These are phyloP conservation scores for Pseudogymnoascus sp. DNA, from an alignment of 2,329 filamentous ascomycete species.

Conservation along the genomic window DNA sequence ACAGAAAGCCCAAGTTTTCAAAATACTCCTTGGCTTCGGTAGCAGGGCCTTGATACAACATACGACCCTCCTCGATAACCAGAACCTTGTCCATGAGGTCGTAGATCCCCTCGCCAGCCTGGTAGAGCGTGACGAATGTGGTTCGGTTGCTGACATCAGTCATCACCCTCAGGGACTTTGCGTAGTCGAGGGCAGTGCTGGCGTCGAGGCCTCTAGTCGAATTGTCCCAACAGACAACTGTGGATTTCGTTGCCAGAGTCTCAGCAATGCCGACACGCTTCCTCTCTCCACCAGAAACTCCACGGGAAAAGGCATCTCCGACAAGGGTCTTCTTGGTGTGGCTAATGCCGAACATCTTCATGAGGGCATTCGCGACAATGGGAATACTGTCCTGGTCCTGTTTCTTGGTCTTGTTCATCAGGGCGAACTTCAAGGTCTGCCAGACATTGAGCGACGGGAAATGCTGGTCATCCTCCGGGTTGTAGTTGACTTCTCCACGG, in stretches of 20 bases:
- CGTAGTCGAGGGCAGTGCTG: conserved; percentile 52
- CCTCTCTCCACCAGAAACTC: conserved; percentile 53
- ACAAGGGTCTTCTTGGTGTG: conserved; percentile 50
- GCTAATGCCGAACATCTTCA: conserved; percentile 62
- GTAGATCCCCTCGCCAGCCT: conserved; percentile 63
- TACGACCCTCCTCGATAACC: conserved; percentile 56
- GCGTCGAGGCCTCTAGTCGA: conserved; percentile 58
- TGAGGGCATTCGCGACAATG: conserved; percentile 58
- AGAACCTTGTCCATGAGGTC: conserved; percentile 63
- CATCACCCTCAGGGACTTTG: conserved; percentile 53
- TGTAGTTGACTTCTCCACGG: conserved; percentile 70
- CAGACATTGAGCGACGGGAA: conserved; percentile 67
- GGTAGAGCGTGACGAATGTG: conserved; percentile 58
- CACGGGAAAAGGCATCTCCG: conserved; percentile 50
- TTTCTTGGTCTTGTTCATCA: conserved; percentile 68
- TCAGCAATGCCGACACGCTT: conserved; percentile 56
- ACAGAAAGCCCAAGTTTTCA: conserved; percentile 56
- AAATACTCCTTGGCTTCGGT: conserved; percentile 55
- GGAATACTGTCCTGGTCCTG: conserved; percentile 55
- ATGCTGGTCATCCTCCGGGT: conserved; percentile 68
- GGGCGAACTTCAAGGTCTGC: conserved; percentile 67
- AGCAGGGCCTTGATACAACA: conserved; percentile 57
- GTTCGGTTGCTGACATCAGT: conserved; percentile 53
- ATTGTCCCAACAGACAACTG: conserved; percentile 60
- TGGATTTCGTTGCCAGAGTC: conserved; percentile 22